Evolutionary conservation across 139 green algal genomes (phyloP).

Genomic region (Chlorella ohadii): DNA sequence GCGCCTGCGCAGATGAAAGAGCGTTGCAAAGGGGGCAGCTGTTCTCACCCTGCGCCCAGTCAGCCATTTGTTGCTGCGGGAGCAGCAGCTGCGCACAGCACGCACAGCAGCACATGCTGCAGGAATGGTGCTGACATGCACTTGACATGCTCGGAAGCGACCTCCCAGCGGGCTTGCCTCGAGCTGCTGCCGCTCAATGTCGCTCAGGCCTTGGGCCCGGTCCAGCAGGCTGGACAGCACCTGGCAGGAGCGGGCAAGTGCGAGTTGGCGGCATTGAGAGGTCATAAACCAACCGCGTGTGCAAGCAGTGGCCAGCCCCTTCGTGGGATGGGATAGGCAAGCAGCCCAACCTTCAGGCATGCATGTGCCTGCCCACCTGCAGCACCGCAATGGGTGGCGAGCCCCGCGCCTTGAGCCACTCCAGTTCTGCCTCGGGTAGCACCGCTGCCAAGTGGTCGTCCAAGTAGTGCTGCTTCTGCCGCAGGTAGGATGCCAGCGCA

Average conservation of each 20-base stretch:
- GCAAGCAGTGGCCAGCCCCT: no score
- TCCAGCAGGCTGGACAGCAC: constrained; percentile 27
- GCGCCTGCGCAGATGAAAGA: background rate
- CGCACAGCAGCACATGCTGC: no score
- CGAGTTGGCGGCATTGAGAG: background rate
- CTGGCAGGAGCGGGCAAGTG: background rate
- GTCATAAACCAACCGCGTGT: no score
- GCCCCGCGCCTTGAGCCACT: background rate
- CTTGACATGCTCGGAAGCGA: no score
- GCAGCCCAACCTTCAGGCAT: no score
- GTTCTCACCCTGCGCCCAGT: no score
- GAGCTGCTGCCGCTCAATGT: constrained; percentile 12
- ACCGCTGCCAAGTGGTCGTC: background rate
- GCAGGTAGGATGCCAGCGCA: constrained; percentile 8
- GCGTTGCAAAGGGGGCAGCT: no score
- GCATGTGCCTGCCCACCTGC: background rate
- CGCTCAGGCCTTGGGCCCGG: background rate
- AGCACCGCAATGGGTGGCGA: constrained; percentile 16
- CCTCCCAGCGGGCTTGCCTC: background rate
- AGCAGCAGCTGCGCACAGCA: no score
- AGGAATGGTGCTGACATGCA: no score
- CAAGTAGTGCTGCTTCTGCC: background rate
- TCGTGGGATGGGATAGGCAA: no score
- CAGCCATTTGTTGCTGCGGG: no score
- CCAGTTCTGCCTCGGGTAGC: background rate